Conservation (phyloP, 2,329 filamentous ascomycete genomes). For the Microcyclospora tardicrescens region DNA sequence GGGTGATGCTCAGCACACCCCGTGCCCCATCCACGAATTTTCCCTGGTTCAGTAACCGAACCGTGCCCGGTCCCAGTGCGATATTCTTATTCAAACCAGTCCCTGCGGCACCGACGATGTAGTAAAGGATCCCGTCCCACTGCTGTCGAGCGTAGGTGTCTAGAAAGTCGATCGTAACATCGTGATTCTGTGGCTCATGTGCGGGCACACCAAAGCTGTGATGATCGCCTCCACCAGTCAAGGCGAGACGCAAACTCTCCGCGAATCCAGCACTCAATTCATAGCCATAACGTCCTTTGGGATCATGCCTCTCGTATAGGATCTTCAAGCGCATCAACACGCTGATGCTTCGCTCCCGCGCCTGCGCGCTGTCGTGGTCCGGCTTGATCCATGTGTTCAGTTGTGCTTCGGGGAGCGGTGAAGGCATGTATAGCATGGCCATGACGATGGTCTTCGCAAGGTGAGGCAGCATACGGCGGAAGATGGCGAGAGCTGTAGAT, state of each 20-base stretch:
- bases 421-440: constrained; percentile 82
- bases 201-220: constrained; percentile 86
- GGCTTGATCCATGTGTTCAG: constrained; percentile 79
- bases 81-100: constrained; percentile 35
- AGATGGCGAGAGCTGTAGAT: constrained; percentile 87
- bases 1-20: constrained; percentile 61
- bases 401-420: constrained; percentile 63
- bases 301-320: constrained; percentile 48
- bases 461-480: constrained; percentile 90
- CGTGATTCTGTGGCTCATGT: constrained; percentile 45
- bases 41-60: constrained; percentile 67
- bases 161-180: constrained; percentile 58
- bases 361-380: constrained; percentile 28
- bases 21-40: constrained; percentile 55
- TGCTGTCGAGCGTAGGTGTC: constrained; percentile 77
- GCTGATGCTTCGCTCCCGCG: constrained; percentile 72
- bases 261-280: constrained; percentile 71
- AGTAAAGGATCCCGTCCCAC: constrained; percentile 94
- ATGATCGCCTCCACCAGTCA: constrained; percentile 72
- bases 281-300: constrained; percentile 55
- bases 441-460: constrained; percentile 92
- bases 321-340: constrained; percentile 81
- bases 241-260: constrained; percentile 66
- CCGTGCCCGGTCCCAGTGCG: constrained; percentile 56
- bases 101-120: constrained; percentile 67